Base-by-base conservation (phyloP, 2,329 filamentous ascomycete genomes). In the Ceratocystis destructans region DNA sequence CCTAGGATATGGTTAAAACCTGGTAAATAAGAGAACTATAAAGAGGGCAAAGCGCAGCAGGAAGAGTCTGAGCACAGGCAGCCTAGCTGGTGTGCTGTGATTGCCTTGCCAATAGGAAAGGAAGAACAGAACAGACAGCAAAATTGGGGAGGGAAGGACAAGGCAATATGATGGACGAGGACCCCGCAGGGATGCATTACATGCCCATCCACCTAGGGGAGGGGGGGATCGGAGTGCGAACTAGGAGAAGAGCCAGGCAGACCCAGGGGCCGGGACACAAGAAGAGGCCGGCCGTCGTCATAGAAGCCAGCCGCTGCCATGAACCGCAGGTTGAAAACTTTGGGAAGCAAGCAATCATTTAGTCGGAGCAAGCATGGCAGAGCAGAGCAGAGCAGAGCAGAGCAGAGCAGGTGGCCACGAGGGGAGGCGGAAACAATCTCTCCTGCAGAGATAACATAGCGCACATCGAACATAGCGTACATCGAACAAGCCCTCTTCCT, bases 1-100 rank as follows among this genome's bases (percentile, higher is more conserved):
- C 33, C 33, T 37, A 37, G 33, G 33, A 37, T 8, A 37, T 37
- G 33, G 33, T 37, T 37, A 37, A 37, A 37, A 37, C 33, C 33
- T 33, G 2, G 25, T 31, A 20, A 37, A 17, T n/a, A 31, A 25
- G 28, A 25, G 53, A 57, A 59, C n/a, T 37, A 37, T 10, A 37
- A 31, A 59, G 53, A 31, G 53, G 53, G 53, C 53, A 59, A 59
- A 59, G 53, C 53, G 53, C 53, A 59, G 33, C 53, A 59, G 53
- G 28, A 59, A 59, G 17, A 15, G 53, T 59, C 53, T 59, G 53
- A 59, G 53, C 53, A 59, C 53, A 10, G 33, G 53, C 28, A 59
- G 33, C 10, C 46, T 22, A 50, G 12, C 17, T 25, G 2, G 25
- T 59, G 25, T 59, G 17, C 22, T 50, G 22, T 50, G n/a, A 57